Conservation (phyloP, 805 yeast species). For the Candida maesae region DNA sequence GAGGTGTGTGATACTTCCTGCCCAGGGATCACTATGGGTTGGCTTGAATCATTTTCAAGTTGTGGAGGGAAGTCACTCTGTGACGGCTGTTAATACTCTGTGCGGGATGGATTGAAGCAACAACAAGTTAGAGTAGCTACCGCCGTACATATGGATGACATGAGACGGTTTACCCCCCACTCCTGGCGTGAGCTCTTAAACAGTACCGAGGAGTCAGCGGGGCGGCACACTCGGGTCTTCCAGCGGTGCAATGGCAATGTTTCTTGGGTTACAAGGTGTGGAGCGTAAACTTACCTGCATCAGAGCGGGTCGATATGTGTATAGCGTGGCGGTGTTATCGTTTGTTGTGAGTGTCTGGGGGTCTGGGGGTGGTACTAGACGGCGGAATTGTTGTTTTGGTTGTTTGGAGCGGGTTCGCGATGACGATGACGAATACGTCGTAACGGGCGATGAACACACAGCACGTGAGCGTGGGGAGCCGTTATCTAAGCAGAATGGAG, state of each 20-base stretch:
- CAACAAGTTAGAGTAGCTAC: no score
- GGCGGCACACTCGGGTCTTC: no score
- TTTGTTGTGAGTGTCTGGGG: neutral
- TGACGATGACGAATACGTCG: neutral
- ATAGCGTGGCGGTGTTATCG: neutral
- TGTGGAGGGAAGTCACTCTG: conserved; percentile 11
- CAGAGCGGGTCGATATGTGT: neutral
- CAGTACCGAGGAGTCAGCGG: no score
- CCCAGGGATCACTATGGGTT: conserved; percentile 31
- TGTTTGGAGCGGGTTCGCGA: neutral
- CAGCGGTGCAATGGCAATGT: neutral
- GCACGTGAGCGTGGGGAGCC: no score
- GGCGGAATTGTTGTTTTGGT: conserved; percentile 5
- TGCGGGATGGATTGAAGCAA: neutral
- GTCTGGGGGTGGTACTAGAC: neutral
- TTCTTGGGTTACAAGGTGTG: no score
- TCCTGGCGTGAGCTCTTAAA: no score
- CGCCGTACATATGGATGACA: no score
- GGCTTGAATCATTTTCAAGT: conserved; percentile 22
- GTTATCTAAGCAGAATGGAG: no score
- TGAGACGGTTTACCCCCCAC: no score
- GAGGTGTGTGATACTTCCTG: conserved; percentile 19
- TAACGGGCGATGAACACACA: no score
- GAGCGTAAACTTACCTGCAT: conserved; percentile 21
- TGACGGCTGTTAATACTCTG: neutral